Conservation (phyloP, 306 rosid species). For the Potentilla sterilis region DNA sequence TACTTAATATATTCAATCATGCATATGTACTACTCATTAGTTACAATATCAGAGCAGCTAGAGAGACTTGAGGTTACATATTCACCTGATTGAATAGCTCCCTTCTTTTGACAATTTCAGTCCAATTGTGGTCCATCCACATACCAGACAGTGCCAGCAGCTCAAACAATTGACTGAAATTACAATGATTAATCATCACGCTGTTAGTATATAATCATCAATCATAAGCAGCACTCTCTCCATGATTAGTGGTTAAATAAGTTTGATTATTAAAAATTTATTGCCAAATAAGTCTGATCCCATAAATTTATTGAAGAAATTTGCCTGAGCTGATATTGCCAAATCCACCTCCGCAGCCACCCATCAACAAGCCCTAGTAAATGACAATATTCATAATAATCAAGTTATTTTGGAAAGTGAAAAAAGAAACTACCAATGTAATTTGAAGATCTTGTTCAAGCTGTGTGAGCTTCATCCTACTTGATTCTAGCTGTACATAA, state of each 20-base stretch:
- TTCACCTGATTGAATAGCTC: no score
- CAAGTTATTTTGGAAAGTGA: not conserved
- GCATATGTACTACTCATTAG: not conserved
- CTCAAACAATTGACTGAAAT: no score
- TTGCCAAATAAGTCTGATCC: no score
- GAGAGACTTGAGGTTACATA: no score
- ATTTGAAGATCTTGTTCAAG: conserved; percentile 81
- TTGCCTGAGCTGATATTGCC: conserved; percentile 78
- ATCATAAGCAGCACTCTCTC: no score
- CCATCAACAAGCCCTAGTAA: conserved; percentile 64
- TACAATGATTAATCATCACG: no score
- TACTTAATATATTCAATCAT: not conserved
- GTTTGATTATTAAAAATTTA: no score
- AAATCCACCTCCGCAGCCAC: conserved; percentile 58
- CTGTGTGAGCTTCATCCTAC: conserved; percentile 78
- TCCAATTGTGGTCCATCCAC: no score
- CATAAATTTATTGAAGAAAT: conserved; percentile 10
- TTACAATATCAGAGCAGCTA: not conserved
- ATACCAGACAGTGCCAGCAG: no score
- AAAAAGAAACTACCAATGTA: not conserved
- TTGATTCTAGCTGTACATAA: conserved; percentile 83
- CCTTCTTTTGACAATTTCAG: no score
- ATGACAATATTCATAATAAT: not conserved
- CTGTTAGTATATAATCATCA: no score
- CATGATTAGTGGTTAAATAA: no score